Evolutionary conservation across 2,329 filamentous ascomycete genomes (phyloP).

Genomic region (Sporothrix schenckii): DNA sequence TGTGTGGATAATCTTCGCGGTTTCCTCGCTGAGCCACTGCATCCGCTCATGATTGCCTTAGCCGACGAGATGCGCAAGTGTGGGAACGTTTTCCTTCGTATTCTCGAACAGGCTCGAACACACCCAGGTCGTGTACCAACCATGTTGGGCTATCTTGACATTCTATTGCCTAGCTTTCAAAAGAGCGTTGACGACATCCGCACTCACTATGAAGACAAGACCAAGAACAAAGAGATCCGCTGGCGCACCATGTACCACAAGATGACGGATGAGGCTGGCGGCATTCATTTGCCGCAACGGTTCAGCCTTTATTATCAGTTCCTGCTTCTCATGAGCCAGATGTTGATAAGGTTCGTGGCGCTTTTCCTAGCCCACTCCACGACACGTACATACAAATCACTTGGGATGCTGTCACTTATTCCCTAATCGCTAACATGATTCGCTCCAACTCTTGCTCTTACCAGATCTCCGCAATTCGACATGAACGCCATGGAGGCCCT

Average conservation of each 20-base stretch:
- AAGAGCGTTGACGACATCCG: constrained; percentile 58
- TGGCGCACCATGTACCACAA: constrained; percentile 63
- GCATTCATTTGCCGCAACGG: constrained; percentile 54
- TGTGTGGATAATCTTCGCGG: constrained; percentile 55
- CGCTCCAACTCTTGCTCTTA: neutral
- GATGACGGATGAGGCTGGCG: constrained; percentile 57
- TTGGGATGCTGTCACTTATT: neutral
- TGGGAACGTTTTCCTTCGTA: constrained; percentile 54
- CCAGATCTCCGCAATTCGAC: constrained; percentile 58
- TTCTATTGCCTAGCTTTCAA: constrained; percentile 59
- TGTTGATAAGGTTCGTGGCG: constrained; percentile 53
- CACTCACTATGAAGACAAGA: constrained; percentile 54
- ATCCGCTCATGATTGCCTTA: constrained; percentile 53
- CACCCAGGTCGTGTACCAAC: constrained; percentile 55
- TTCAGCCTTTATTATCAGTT: constrained; percentile 62
- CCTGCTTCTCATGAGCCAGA: constrained; percentile 52
- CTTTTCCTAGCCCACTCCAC: neutral
- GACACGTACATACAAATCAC: neutral
- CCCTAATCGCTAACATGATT: neutral
- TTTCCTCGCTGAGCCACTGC: constrained; percentile 49
- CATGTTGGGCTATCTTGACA: constrained; percentile 58
- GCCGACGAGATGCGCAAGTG: constrained; percentile 53
- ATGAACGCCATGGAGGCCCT: constrained; percentile 57
- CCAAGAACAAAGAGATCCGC: constrained; percentile 51
- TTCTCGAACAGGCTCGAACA: constrained; percentile 58